Conservation (phyloP, 331 rosid species). For the Malus hybrid region DNA sequence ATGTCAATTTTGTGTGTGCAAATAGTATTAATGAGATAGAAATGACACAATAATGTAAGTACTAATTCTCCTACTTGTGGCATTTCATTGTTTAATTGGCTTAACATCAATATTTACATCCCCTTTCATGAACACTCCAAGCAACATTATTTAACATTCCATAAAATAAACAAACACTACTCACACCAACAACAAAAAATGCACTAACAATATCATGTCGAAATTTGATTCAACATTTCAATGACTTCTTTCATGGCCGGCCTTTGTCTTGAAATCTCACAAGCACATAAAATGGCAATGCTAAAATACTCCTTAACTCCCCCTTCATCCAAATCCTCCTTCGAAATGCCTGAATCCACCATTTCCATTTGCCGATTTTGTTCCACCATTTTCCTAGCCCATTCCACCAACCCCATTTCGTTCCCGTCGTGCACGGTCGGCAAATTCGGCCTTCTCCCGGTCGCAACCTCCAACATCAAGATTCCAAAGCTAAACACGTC, state of each 20-base stretch:
- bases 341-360: constrained; percentile 47
- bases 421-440: constrained; percentile 8
- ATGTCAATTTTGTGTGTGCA: no score
- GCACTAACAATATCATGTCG: background rate
- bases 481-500: constrained; percentile 89
- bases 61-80: background rate
- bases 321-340: constrained; percentile 33
- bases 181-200: background rate
- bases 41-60: no score
- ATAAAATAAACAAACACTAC: background rate
- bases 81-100: background rate
- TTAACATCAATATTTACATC: background rate
- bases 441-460: constrained; percentile 62
- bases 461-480: constrained; percentile 58
- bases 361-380: constrained; percentile 34
- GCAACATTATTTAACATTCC: background rate
- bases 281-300: constrained; percentile 54
- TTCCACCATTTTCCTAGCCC: constrained; percentile 62
- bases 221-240: constrained; percentile 18
- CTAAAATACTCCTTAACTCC: constrained; percentile 52
- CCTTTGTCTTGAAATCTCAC: constrained; percentile 40
- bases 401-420: constrained; percentile 55
- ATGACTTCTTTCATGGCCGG: constrained; percentile 51
- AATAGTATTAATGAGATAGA: no score
- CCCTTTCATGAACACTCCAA: background rate